Percentiles rank a stretch among this genome's conserved stretches.
Evolutionary conservation across 306 rosid genomes (phyloP).

Genomic region (Rosa lucieae): DNA sequence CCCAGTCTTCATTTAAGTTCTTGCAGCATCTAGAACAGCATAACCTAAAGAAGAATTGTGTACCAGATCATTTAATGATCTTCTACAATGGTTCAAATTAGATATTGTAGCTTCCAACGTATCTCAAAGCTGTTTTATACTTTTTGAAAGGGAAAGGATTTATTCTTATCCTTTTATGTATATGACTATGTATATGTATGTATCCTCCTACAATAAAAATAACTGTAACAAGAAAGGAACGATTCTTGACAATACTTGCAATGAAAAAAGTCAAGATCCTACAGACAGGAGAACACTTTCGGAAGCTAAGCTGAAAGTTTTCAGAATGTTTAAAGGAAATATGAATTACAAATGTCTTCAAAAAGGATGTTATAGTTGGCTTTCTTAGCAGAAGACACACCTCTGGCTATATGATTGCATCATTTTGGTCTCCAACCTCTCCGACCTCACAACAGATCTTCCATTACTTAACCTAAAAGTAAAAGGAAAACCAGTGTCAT

Average conservation of each 20-base stretch:
- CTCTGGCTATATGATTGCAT: slow-evolving; percentile 62
- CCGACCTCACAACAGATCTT: slow-evolving; percentile 71
- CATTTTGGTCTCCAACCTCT: slow-evolving; percentile 67
- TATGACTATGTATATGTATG: not conserved
- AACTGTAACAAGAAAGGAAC: not conserved
- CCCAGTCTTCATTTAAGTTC: not conserved
- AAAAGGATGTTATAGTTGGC: slow-evolving; percentile 10
- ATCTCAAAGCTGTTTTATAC: not conserved
- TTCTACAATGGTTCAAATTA: not conserved
- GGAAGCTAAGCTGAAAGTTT: slow-evolving; percentile 1
- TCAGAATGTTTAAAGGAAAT: slow-evolving; percentile 24
- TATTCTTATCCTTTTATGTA: not conserved
- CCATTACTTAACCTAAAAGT: slow-evolving; percentile 70
- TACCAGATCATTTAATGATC: not conserved
- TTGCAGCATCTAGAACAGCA: slow-evolving; percentile 1
- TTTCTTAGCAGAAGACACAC: slow-evolving; percentile 35
- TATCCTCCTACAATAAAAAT: not conserved
- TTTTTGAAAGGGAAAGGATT: not conserved
- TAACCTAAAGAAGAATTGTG: not conserved
- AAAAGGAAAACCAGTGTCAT: slow-evolving; percentile 23
- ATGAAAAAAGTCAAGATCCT: not conserved
- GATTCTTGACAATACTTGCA: not conserved
- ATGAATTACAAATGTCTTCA: slow-evolving; percentile 17
- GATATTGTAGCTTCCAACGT: not conserved
- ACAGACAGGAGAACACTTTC: not conserved